Base-by-base conservation (phyloP, 257 asterid genomes). In the Apocynum venetum region DNA sequence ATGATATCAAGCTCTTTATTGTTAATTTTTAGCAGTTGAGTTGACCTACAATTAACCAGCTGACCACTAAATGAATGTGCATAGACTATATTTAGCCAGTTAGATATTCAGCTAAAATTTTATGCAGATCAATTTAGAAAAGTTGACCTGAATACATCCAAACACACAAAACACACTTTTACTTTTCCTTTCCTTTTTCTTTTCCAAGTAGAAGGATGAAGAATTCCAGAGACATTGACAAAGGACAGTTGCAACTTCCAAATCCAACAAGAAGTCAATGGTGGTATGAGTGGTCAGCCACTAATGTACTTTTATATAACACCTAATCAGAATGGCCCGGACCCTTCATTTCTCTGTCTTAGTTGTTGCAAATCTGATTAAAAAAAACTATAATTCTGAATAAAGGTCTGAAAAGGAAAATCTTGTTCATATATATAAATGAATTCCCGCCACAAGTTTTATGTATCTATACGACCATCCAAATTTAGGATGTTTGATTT, bases 251-350 rank as follows among this genome's bases (percentile, higher is more conserved):
- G 67, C 43, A 65, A 63, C 76, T 10, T 38, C 75, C 56, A 79
- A 75, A n/a, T 63, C 75, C 43, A 75, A 72, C 69, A 15, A 68
- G 67, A 88, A 83, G 86, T 82, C 87, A 83, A 84, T 63, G 73
- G 7, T 79, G 78, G 84, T 47, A 85, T 75, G 86, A 89, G 91
- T 87, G 90, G 90, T 61, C 74, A 80, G 86, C 87, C 91, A 87
- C 88, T 85, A 85, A 83, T 65, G 76, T 2, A 66, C 60, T 66
- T 75, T 59, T 6, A 78, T 38, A 41, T 46, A 75, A 72, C 25
- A 25, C 31, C 48, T 17, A 36, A 46, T 4, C 72, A 48, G 17
- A 60, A 15, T 63, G 53, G n/a, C 55, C 43, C 15, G 14, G 25
- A 40, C 25, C 48, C 57, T 59, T 43, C 55, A 25, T 48, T 15